Conservation (phyloP, 1,139 yeast genomes). For the Geotrichum australiense region DNA sequence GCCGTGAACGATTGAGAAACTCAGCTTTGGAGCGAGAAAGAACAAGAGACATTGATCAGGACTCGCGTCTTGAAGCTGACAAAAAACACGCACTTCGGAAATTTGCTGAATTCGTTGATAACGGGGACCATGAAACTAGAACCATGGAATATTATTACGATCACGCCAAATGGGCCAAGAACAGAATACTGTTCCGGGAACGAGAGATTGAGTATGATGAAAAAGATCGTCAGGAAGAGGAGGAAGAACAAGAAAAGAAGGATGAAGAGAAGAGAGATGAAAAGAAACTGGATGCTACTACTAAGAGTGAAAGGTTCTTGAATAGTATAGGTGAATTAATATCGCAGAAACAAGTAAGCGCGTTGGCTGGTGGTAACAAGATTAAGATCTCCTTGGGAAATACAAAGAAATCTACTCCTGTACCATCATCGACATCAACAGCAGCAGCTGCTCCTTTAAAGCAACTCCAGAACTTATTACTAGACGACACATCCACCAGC, state of each 20-base stretch:
- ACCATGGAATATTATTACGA: slow-evolving; percentile 30
- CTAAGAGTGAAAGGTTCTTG: slow-evolving; percentile 4
- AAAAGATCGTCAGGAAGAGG: slow-evolving; percentile 27
- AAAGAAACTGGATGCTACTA: not conserved
- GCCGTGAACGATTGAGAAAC: slow-evolving; percentile 24
- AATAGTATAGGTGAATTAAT: slow-evolving; percentile 1
- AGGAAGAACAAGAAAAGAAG: no score
- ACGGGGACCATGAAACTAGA: slow-evolving; percentile 20
- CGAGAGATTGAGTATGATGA: slow-evolving; percentile 30
- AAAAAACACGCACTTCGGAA: slow-evolving; percentile 22
- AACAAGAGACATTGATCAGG: slow-evolving; percentile 20
- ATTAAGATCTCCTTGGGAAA: slow-evolving; percentile 16
- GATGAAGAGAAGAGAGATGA: no score
- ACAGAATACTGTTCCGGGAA: slow-evolving; percentile 25
- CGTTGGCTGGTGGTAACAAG: slow-evolving; percentile 10
- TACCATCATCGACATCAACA: slow-evolving; percentile 6
- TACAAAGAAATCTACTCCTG: slow-evolving; percentile 8
- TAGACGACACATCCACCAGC: slow-evolving; percentile 6
- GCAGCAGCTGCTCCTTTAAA: no score
- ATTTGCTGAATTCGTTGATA: slow-evolving; percentile 26
- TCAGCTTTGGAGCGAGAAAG: slow-evolving; percentile 25
- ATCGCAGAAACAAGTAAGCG: not conserved
- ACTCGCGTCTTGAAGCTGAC: slow-evolving; percentile 20
- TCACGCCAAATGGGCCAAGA: slow-evolving; percentile 32
- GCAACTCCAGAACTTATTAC: no score